A percentile compares a stretch with the other conserved stretches of the same genome.
phyloP scores from a whole-genome alignment of 169 alveolate species.

The Cytauxzoon felis region DNA sequence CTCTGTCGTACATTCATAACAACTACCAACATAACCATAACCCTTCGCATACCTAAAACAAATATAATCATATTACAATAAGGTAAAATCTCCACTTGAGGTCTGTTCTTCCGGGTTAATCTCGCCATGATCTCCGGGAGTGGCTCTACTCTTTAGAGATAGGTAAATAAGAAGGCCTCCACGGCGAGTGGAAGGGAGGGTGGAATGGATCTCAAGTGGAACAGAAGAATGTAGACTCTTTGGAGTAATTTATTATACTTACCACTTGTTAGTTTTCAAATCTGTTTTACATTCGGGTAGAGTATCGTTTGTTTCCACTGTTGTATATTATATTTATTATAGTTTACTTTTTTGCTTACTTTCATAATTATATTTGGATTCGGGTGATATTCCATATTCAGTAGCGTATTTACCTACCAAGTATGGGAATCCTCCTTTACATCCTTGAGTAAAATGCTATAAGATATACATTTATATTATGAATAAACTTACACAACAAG shows the following conservation, averaged over 20 bases:
- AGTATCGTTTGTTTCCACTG: background rate
- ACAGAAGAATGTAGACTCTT: background rate
- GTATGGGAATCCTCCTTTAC: conserved; percentile 87
- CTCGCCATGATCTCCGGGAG: too few species aligned
- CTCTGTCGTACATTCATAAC: conserved; percentile 80
- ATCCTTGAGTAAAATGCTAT: conserved; percentile 84
- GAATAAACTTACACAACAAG: background rate
- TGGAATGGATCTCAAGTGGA: too few species aligned
- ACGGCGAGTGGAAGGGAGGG: too few species aligned
- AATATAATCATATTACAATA: too few species aligned
- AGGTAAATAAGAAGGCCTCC: too few species aligned
- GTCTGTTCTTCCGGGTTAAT: too few species aligned
- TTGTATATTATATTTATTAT: conserved; percentile 2
- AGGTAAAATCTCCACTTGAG: too few species aligned
- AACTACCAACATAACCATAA: conserved; percentile 80
- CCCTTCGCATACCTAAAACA: conserved; percentile 61
- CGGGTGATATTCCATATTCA: conserved; percentile 77
- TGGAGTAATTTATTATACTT: too few species aligned
- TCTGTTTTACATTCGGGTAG: background rate
- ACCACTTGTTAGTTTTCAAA: too few species aligned
- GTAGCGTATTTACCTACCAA: conserved; percentile 83
- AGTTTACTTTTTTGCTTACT: conserved; percentile 10
- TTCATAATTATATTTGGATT: conserved; percentile 39
- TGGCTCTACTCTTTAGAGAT: too few species aligned
- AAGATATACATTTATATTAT: background rate